Percentiles rank a stretch among this genome's conserved stretches.
These are phyloP conservation scores for Musa acuminata DNA, from an alignment of 176 grass and related monocot genomes.

Conservation along the genomic window DNA sequence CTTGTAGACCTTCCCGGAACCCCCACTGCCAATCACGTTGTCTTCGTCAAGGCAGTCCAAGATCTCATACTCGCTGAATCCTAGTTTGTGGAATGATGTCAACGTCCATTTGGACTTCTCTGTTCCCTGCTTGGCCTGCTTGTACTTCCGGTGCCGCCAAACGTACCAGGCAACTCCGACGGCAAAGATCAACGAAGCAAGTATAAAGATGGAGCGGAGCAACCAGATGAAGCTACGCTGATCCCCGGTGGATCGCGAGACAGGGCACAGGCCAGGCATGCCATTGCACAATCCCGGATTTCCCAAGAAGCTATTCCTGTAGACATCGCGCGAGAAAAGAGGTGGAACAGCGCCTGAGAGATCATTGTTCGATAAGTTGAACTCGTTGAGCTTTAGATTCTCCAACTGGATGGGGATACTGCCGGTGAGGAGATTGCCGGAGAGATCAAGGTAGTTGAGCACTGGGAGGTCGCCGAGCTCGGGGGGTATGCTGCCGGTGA, in stretches of 20 bases:
- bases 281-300: conserved; percentile 58
- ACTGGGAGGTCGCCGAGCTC: conserved; percentile 70
- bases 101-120: conserved; percentile 67
- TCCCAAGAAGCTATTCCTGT: conserved; percentile 61
- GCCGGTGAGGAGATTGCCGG: conserved; percentile 49
- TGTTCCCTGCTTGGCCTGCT: conserved; percentile 9
- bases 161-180: conserved; percentile 56
- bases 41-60: conserved; percentile 68
- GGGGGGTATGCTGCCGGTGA: conserved; percentile 56
- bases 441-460: conserved; percentile 94
- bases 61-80: conserved; percentile 77
- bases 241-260: background rate
- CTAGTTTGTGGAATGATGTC: conserved; percentile 94
- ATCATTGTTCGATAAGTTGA: conserved; percentile 73
- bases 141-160: conserved; percentile 47
- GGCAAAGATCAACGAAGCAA: conserved; percentile 36
- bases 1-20: conserved; percentile 89
- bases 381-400: conserved; percentile 74
- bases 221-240: conserved; percentile 33
- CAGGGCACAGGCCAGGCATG: conserved; percentile 26
- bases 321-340: conserved; percentile 38
- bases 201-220: conserved; percentile 50
- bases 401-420: conserved; percentile 52
- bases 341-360: conserved; percentile 59
- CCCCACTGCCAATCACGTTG: conserved; percentile 65